A percentile compares a stretch with the other conserved stretches of the same genome.
phyloP scores from a whole-genome alignment of 2,329 filamentous ascomycete species.

The Westerdykella aurantiaca region DNA sequence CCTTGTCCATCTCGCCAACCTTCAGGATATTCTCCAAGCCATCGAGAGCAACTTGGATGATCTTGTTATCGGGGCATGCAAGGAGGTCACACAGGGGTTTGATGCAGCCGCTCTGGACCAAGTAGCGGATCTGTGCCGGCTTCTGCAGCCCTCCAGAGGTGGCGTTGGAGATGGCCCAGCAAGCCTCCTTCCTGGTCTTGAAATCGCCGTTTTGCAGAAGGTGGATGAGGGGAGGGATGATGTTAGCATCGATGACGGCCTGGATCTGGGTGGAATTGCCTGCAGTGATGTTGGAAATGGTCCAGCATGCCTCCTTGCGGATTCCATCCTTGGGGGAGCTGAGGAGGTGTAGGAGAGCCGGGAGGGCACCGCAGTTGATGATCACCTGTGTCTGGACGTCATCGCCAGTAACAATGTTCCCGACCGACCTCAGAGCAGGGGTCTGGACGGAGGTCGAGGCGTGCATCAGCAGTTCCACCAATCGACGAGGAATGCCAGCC shows the following conservation, averaged over 20 bases:
- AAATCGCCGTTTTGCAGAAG: conserved; percentile 94
- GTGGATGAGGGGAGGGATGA: conserved; percentile 93
- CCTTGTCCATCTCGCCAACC: conserved; percentile 98
- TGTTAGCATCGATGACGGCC: conserved; percentile 91
- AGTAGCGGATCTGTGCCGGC: conserved; percentile 95
- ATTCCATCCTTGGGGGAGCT: conserved; percentile 98
- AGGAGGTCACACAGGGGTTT: conserved; percentile 94
- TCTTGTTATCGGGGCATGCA: conserved; percentile 97
- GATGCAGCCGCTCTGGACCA: conserved; percentile 91
- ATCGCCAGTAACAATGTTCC: conserved; percentile 97
- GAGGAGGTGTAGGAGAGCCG: conserved; percentile 85
- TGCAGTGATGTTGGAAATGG: conserved; percentile 97
- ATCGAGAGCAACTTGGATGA: conserved; percentile 96
- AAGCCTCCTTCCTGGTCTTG: conserved; percentile 98
- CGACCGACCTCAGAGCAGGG: conserved; percentile 90
- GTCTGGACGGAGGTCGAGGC: conserved; percentile 98
- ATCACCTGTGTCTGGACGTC: conserved; percentile 99
- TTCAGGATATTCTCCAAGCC: conserved; percentile 99
- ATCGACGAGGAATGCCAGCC: conserved; percentile 89
- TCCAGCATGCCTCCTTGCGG: conserved; percentile 99
- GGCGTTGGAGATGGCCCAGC: conserved; percentile 98
- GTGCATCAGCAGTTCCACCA: conserved; percentile 97
- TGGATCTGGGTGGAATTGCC: conserved; percentile 98
- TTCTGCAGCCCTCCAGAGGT: conserved; percentile 97
- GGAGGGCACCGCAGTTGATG: conserved; percentile 93